Evolutionary conservation across 805 yeast species (phyloP), one percentile per base, ranked within the genome.

Genomic region (Wickerhamomyces pijperi): DNA sequence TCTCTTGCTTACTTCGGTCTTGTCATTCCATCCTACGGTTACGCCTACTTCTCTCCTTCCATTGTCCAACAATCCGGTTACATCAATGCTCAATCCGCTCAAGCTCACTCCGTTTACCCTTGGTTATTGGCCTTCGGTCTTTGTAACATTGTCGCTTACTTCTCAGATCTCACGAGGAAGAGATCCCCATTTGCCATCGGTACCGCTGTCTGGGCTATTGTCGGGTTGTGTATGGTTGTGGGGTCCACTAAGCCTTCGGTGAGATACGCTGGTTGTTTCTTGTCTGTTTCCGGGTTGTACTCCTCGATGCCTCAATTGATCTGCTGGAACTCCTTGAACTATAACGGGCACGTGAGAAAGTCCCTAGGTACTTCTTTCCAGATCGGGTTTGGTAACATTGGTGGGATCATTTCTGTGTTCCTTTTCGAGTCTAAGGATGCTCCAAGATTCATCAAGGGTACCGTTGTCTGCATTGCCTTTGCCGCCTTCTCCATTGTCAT

Each of bases 101-200:
- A 86, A 58, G 72, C 80, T 40, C 79, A 78, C 60, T 81, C 94
- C 0, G 83, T 86, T 36, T 87, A 85, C 47, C 94, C 95, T 17
- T 86, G 94, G 88, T 65, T 83, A 34, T 61, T 70, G 23, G 83
- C 94, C 0, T 81, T 85, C 52, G 86, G 80, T 6, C 62, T 72
- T 28, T 72, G 78, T 35, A 76, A 79, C 60, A 49, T 73, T 4
- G 45, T 70, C 15, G 90, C 94, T 0, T 61, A 66, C 42, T 44
- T 67, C 41, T 79, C 92, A 0, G 95, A 85, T 55, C 58, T 52
- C 36, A 39, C 62, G 18, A 63, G 70, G 43, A 51, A 54, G 34
- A 67, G 86, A 60, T 54, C 70, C 17, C 65, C 65, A n/a, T 63
- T 59, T 40, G 61, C 62, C 18, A 49, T 60, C 16, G 56, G 54